A percentile compares a stretch with the other conserved stretches of the same genome.
These are phyloP conservation scores for Sugiyamaella smithiae DNA, from an alignment of 805 yeast genomes.

Conservation along the genomic window DNA sequence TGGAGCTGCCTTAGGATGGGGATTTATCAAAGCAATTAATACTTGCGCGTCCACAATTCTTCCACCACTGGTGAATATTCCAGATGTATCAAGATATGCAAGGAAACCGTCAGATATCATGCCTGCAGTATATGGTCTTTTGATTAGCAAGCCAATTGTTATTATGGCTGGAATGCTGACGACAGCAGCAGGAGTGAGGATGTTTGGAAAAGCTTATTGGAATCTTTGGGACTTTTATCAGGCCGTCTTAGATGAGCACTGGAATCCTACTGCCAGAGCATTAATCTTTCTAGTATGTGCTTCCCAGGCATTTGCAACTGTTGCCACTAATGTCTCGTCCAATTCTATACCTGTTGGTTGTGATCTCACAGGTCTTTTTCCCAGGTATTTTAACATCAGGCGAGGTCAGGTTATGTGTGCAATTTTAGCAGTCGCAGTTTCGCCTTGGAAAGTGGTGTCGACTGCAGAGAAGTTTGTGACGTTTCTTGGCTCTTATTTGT, in stretches of 20 bases:
- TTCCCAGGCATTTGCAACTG: slow-evolving; percentile 31
- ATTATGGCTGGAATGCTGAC: slow-evolving; percentile 2
- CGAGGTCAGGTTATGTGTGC: slow-evolving; percentile 40
- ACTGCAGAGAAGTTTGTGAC: slow-evolving; percentile 37
- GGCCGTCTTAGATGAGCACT: slow-evolving; percentile 34
- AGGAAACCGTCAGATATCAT: neutral
- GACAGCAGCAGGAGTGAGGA: slow-evolving; percentile 36
- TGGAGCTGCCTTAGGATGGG: slow-evolving; percentile 32
- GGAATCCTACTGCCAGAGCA: slow-evolving; percentile 40
- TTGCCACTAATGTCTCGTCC: slow-evolving; percentile 38
- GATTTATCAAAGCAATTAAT: slow-evolving; percentile 39
- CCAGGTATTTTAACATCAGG: slow-evolving; percentile 55
- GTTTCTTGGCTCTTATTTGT: slow-evolving; percentile 39
- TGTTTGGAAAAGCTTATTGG: slow-evolving; percentile 46
- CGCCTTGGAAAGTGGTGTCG: slow-evolving; percentile 42
- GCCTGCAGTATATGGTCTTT: slow-evolving; percentile 3
- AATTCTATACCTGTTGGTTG: slow-evolving; percentile 43
- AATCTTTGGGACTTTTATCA: slow-evolving; percentile 46
- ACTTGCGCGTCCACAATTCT: slow-evolving; percentile 39
- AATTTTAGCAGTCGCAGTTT: neutral
- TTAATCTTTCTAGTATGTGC: slow-evolving; percentile 39
- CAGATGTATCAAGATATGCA: slow-evolving; percentile 1
- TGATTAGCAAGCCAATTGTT: slow-evolving; percentile 1
- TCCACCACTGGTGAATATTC: slow-evolving; percentile 25
- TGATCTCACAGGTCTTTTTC: slow-evolving; percentile 54